These are phyloP conservation scores for Chlorella vulgaris DNA, from an alignment of 139 green algal species.

Conservation along the genomic window DNA sequence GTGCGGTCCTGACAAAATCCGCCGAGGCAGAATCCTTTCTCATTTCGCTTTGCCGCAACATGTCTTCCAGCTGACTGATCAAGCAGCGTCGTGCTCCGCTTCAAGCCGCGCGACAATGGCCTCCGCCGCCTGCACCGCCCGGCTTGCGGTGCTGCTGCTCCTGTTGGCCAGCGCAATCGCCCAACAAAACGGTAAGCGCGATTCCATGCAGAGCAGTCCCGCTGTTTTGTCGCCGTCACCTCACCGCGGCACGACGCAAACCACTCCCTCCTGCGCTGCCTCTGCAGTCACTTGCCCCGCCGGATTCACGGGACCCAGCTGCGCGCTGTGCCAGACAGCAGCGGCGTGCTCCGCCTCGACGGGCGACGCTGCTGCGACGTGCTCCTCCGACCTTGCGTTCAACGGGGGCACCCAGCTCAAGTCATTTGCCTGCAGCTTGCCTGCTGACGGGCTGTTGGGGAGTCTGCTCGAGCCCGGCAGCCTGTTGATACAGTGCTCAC, in stretches of 20 bases:
- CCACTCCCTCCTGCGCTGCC: too few species aligned
- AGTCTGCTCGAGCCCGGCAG: constrained; percentile 16
- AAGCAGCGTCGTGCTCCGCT: too few species aligned
- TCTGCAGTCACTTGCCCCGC: constrained; percentile 28
- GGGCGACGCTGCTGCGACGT: constrained; percentile 45
- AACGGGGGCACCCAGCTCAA: constrained; percentile 42
- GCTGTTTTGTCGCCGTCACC: neutral
- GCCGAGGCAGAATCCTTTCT: too few species aligned
- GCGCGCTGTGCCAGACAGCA: constrained; percentile 46
- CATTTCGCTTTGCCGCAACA: too few species aligned
- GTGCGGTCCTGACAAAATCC: too few species aligned
- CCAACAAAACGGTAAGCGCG: constrained; percentile 11
- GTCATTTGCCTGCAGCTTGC: constrained; percentile 39
- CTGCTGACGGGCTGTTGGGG: neutral
- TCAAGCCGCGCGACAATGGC: too few species aligned
- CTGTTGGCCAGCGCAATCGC: neutral
- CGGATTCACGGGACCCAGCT: constrained; percentile 43
- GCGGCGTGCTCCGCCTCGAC: constrained; percentile 37
- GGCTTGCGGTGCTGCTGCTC: neutral
- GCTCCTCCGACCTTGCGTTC: constrained; percentile 48
- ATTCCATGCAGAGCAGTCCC: neutral
- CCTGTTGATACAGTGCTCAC: constrained; percentile 23
- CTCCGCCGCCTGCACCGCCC: neutral
- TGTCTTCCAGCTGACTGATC: too few species aligned
- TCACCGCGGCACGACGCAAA: neutral